Evolutionary conservation across 257 asterid genomes (phyloP).

Genomic region (Misopates orontium): DNA sequence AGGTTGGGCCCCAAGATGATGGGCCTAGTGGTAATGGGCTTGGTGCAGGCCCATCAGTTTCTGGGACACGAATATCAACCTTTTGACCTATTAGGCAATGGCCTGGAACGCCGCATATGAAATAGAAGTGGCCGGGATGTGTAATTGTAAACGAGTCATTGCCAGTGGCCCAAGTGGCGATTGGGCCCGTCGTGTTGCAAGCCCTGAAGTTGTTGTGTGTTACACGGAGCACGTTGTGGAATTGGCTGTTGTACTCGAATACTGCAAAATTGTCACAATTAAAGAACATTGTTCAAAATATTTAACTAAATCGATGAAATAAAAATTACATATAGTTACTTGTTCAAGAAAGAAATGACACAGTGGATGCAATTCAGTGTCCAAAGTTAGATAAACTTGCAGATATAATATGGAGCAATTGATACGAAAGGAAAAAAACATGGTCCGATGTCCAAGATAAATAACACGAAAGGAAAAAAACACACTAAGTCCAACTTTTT

Average conservation of each 20-base stretch:
- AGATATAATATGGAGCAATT: not conserved
- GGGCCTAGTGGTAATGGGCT: conserved; percentile 19
- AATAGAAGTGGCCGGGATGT: conserved; percentile 52
- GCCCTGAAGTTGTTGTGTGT: conserved; percentile 46
- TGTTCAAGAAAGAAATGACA: not conserved
- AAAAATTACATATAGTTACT: too few relatives aligned
- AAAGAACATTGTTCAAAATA: not conserved
- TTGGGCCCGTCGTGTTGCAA: conserved; percentile 45
- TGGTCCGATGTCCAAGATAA: too few relatives aligned
- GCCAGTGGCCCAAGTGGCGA: conserved; percentile 38
- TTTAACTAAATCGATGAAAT: not conserved
- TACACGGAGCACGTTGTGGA: conserved; percentile 55
- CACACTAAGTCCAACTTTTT: too few relatives aligned
- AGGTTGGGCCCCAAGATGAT: not conserved
- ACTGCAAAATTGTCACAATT: conserved; percentile 26
- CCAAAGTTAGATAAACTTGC: too few relatives aligned
- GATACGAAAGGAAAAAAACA: too few relatives aligned
- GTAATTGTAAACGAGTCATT: conserved; percentile 45
- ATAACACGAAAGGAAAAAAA: too few relatives aligned
- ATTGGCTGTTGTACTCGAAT: conserved; percentile 50
- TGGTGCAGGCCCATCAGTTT: not conserved
- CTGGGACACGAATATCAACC: conserved; percentile 50
- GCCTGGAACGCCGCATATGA: conserved; percentile 46
- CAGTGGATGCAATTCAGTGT: too few relatives aligned
- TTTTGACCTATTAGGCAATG: conserved; percentile 59